Base-by-base conservation (phyloP, 495 filamentous ascomycete species). In the Articulospora tetracladia region DNA sequence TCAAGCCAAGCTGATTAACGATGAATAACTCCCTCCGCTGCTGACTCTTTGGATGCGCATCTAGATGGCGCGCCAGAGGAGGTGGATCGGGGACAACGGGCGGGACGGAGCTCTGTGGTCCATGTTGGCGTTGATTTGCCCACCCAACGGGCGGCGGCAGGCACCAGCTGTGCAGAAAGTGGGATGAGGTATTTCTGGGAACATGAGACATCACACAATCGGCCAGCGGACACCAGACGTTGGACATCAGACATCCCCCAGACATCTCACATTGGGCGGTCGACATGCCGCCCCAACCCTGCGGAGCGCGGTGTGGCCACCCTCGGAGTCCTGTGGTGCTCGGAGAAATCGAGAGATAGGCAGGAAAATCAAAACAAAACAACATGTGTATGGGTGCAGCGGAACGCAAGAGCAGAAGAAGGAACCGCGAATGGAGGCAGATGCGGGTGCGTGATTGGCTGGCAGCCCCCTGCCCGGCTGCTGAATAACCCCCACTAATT, bases 401-500 rank as follows among this genome's bases (percentile, higher is more conserved):
- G 30, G 6, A 13, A 32, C 30, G 30, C 6, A 44, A n/a, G 15
- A 19, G 15, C 3, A 44, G 17, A n/a, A 44, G 39, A n/a, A 44
- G 4, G 17, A 44, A 34, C n/a, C n/a, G n/a, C 34, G 10, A n/a
- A 39, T 39, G 34, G 34, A 10, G 34, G n/a, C 34, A 10, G 34
- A n/a, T n/a, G 34, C 34, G 34, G 34, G 10, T 39, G n/a, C n/a
- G 34, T 50, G 47, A 50, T 50, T 50, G 20, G 47, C 23, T 50
- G 47, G 3, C 12, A 6, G 25, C 20, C 47, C 47, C 47, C 17
- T 41, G 50, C 25, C 30, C 3, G 1, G 1, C 17, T 59, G 61
- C 61, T 64, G 25, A 64, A 19, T 64, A 64, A 64, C 56, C 61
- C 56, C 61, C 61, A 26, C 36, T 26, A 26, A 41, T 30, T 22